phyloP scores from a whole-genome alignment of 805 yeast genomes.

The Lachancea waltii region DNA sequence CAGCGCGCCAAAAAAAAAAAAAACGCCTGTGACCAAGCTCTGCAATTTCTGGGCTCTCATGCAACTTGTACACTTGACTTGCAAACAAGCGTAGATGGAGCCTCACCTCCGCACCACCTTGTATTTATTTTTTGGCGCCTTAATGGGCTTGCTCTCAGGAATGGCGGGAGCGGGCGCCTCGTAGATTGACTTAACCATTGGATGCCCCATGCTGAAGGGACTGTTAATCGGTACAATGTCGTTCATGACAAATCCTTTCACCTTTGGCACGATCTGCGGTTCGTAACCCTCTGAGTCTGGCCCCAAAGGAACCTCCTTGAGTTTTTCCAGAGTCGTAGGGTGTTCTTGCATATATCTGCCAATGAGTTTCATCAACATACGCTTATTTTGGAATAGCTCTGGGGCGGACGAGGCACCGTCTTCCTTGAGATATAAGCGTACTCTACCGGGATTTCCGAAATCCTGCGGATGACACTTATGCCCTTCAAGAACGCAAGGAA shows the following conservation, averaged over 20 bases:
- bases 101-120: constrained; percentile 30
- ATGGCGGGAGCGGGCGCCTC: constrained; percentile 45
- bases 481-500: constrained; percentile 52
- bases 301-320: constrained; percentile 60
- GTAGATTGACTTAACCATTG: constrained; percentile 67
- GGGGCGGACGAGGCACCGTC: constrained; percentile 37
- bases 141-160: constrained; percentile 25
- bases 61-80: too few relatives aligned
- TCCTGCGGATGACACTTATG: constrained; percentile 93
- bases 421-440: constrained; percentile 62
- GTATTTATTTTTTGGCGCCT: constrained; percentile 29
- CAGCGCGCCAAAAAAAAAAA: too few relatives aligned
- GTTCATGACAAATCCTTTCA: constrained; percentile 83
- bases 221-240: constrained; percentile 85
- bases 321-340: constrained; percentile 62
- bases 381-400: constrained; percentile 40
- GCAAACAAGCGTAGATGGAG: too few relatives aligned
- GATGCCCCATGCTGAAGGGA: constrained; percentile 73
- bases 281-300: constrained; percentile 51
- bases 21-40: too few relatives aligned
- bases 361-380: constrained; percentile 56
- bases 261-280: constrained; percentile 60
- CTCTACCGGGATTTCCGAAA: constrained; percentile 96
- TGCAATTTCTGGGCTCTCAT: too few relatives aligned
- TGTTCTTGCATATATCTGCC: constrained; percentile 54